Evolutionary conservation across 176 grass and related monocot genomes (phyloP).

Genomic region (Oryza rufipogon): DNA sequence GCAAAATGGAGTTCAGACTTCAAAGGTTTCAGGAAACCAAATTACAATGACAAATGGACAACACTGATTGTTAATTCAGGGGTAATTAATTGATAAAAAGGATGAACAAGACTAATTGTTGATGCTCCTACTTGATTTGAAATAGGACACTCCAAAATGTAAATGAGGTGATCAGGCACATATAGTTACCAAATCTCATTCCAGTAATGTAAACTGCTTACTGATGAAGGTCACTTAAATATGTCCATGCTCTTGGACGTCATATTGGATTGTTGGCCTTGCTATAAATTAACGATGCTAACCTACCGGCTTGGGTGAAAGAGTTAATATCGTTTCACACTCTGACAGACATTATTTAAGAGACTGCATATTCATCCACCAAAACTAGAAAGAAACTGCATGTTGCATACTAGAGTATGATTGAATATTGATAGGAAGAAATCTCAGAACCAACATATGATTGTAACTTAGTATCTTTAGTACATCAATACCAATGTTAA

Average conservation of each 20-base stretch:
- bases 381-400: neutral
- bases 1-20: neutral
- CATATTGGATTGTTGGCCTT: neutral
- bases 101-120: too few species aligned
- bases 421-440: neutral
- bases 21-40: neutral
- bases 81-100: neutral
- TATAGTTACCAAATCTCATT: neutral
- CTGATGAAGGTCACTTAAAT: too few species aligned
- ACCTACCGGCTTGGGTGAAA: neutral
- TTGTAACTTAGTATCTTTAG: neutral
- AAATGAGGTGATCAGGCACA: neutral
- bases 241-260: too few species aligned
- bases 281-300: neutral
- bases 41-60: neutral
- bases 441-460: neutral
- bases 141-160: neutral
- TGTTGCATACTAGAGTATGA: neutral
- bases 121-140: neutral
- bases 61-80: neutral
- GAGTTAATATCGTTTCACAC: neutral
- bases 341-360: neutral
- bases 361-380: neutral
- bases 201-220: neutral
- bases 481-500: neutral